Base-by-base conservation (phyloP, 169 alveolate genomes). In the Plasmodium falciparum region DNA sequence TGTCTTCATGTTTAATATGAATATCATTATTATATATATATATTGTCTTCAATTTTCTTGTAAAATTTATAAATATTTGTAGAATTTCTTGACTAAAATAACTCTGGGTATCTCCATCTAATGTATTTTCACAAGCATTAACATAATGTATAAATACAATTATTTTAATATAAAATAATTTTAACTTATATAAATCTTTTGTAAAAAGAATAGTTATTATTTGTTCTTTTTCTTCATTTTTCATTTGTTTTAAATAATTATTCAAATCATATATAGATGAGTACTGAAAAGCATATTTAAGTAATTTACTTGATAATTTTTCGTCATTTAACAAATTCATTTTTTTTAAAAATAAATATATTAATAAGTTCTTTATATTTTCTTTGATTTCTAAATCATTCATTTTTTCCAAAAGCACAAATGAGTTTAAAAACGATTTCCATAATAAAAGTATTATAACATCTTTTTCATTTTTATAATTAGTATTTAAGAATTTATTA, bases 131-230 rank as follows among this genome's bases (percentile, higher is more conserved):
- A 58, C 65, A 67, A 15, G 75, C n/a, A 50, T 61, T 61, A 65
- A 86, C 29, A 67, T 47, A 61, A 54, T 86, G 76, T 22, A 86
- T 72, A 54, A 72, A 86, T 15, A 86, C 69, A 52, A 86, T 86
- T 17, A 86, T 74, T 66, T 86, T 71, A 47, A 86, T 67, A 47
- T 86, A 86, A 71, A 71, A 62, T 45, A 86, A 8, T 71, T 86
- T 86, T n/a, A 86, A 24, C 52, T 56, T 72, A 26, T 39, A 47
- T 73, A 86, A 59, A 39, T 86, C 72, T 7, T 61, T 63, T 17
- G 47, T 61, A 15, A 58, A 26, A 22, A 86, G 22, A 24, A 86
- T 61, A 17, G 26, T 62, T 15, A 15, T 11, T 15, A 72, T 33
- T 17, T 62, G 20, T n/a, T 73, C 72, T 39, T 39, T 39, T 26